phyloP scores from a whole-genome alignment of 768 basidiomycete genomes.

The Mycena maculata region DNA sequence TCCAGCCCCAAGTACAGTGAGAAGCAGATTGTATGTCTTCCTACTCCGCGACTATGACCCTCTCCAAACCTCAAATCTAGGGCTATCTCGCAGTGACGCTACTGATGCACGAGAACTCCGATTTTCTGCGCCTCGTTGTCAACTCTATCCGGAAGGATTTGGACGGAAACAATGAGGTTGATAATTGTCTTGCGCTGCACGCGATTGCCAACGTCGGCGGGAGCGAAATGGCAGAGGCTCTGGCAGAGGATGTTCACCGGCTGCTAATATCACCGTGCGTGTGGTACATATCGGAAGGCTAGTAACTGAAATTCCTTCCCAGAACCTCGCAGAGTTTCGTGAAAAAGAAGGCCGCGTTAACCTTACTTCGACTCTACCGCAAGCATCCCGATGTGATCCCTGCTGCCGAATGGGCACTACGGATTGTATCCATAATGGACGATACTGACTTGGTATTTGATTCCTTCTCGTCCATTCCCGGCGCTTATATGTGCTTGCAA shows the following conservation, averaged over 20 bases:
- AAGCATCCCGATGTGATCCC: slow-evolving; percentile 97
- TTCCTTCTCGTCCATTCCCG: slow-evolving; percentile 5
- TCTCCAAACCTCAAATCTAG: slow-evolving; percentile 53
- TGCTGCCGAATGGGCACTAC: slow-evolving; percentile 93
- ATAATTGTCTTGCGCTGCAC: slow-evolving; percentile 96
- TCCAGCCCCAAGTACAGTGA: slow-evolving; percentile 96
- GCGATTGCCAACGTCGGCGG: slow-evolving; percentile 99
- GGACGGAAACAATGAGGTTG: slow-evolving; percentile 93
- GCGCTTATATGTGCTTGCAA: slow-evolving; percentile 20
- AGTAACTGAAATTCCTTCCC: slow-evolving; percentile 31
- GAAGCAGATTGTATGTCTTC: slow-evolving; percentile 94
- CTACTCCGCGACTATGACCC: slow-evolving; percentile 12
- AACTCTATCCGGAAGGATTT: slow-evolving; percentile 98
- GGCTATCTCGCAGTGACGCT: slow-evolving; percentile 98
- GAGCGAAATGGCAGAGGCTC: slow-evolving; percentile 97
- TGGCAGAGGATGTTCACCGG: slow-evolving; percentile 94
- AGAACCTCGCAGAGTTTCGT: slow-evolving; percentile 97
- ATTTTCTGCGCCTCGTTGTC: slow-evolving; percentile 94
- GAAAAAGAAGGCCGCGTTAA: slow-evolving; percentile 98
- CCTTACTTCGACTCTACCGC: slow-evolving; percentile 90
- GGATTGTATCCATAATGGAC: slow-evolving; percentile 96
- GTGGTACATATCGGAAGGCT: slow-evolving; percentile 5
- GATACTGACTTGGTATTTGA: slow-evolving; percentile 81
- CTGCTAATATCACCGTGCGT: slow-evolving; percentile 93
- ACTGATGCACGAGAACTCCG: slow-evolving; percentile 98